phyloP scores from a whole-genome alignment of 148 eudicot species.

The Spergularia bocconei region DNA sequence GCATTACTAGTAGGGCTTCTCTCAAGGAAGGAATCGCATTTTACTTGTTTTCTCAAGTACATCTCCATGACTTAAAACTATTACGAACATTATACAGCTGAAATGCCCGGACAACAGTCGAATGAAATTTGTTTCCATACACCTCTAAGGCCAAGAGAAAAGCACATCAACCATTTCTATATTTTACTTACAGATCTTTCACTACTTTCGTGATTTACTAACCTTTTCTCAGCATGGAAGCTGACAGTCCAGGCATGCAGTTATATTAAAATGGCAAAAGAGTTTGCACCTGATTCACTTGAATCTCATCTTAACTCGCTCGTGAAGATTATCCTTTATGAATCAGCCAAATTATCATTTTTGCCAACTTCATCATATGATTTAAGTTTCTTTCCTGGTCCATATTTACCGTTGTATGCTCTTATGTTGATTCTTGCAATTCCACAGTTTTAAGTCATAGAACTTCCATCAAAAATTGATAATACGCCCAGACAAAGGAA shows the following conservation, averaged over 20 bases:
- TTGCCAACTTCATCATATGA: not conserved
- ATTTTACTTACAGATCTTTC: too few species aligned
- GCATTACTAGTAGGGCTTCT: conserved; percentile 6
- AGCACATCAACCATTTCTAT: not conserved
- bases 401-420: conserved; percentile 22
- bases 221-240: not conserved
- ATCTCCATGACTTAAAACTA: not conserved
- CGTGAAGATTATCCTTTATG: too few species aligned
- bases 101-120: not conserved
- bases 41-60: not conserved
- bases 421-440: conserved; percentile 13
- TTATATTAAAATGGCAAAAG: not conserved
- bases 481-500: conserved; percentile 18
- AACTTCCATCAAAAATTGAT: conserved; percentile 21
- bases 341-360: too few species aligned
- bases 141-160: not conserved
- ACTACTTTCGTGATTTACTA: too few species aligned
- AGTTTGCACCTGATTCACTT: conserved; percentile 20
- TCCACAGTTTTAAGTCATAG: conserved; percentile 22
- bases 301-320: not conserved
- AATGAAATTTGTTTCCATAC: not conserved
- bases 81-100: not conserved
- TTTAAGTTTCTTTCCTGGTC: conserved; percentile 18
- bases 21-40: conserved; percentile 4
- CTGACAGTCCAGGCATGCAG: not conserved